phyloP scores from a whole-genome alignment of 2,329 filamentous ascomycete species.

The Talaromyces atroroseus region DNA sequence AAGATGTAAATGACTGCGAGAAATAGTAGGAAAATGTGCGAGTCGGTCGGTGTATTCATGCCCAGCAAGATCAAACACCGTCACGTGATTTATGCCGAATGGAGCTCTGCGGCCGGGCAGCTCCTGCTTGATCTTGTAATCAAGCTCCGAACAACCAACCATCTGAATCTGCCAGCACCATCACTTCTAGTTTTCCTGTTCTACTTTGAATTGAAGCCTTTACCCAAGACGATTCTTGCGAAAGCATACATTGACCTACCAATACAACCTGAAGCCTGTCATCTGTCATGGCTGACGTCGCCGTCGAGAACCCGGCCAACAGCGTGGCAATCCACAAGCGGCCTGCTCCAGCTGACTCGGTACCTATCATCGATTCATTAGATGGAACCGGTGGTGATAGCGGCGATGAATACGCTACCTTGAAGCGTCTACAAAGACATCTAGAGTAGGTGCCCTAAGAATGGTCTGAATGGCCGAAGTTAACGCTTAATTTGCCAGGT shows the following conservation, averaged over 20 bases:
- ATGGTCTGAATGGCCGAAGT: neutral
- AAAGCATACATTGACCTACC: neutral
- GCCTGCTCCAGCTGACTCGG: constrained; percentile 66
- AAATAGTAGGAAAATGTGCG: neutral
- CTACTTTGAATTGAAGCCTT: neutral
- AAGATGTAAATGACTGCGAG: neutral
- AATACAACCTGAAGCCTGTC: neutral
- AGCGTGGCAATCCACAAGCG: constrained; percentile 74
- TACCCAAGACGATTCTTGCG: neutral
- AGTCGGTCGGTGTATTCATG: neutral
- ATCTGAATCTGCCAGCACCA: neutral
- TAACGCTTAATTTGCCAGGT: constrained; percentile 44
- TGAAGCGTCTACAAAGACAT: constrained; percentile 96
- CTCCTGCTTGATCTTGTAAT: neutral
- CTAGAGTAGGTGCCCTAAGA: constrained; percentile 62
- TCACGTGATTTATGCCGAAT: neutral
- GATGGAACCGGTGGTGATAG: constrained; percentile 77
- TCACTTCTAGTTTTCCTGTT: neutral
- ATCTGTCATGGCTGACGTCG: constrained; percentile 72
- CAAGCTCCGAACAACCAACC: neutral
- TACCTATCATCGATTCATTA: constrained; percentile 84
- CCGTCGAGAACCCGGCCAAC: constrained; percentile 75
- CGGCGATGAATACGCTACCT: constrained; percentile 85
- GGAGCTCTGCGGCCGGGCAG: neutral
- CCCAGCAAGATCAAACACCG: neutral